Percentiles rank a stretch among this genome's conserved stretches.
Conservation (phyloP, 2,329 filamentous ascomycete genomes). For the Aspergillus melleus region DNA sequence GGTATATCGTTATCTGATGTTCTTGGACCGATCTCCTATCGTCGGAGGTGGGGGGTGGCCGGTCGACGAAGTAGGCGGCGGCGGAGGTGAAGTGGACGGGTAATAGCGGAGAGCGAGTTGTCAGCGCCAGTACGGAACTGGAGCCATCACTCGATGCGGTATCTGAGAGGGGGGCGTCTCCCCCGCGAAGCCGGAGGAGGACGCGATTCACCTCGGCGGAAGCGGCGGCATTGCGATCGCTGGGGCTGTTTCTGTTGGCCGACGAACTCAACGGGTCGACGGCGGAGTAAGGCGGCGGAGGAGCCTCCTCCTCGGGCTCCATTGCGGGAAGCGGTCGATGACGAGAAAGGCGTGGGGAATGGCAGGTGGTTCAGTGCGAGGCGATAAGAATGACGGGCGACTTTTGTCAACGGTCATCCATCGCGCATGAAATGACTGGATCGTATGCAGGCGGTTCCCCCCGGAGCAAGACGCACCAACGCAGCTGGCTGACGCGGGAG, state of each 20-base stretch:
- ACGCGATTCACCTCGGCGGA: slow-evolving; percentile 12
- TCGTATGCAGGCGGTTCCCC: slow-evolving; percentile 1
- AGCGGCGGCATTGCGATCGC: slow-evolving; percentile 16
- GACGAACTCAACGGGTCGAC: slow-evolving; percentile 37
- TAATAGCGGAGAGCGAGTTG: slow-evolving; percentile 14
- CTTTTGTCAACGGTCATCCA: slow-evolving; percentile 16
- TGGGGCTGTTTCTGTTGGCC: slow-evolving; percentile 5
- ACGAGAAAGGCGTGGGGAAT: neutral
- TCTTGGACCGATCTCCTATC: slow-evolving; percentile 28
- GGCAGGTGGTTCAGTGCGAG: neutral
- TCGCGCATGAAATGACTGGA: slow-evolving; percentile 13
- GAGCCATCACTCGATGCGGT: slow-evolving; percentile 18
- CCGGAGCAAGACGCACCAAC: slow-evolving; percentile 5
- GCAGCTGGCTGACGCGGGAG: slow-evolving; percentile 12
- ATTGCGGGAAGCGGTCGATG: slow-evolving; percentile 20
- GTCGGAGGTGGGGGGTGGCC: slow-evolving; percentile 28
- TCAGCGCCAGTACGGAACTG: slow-evolving; percentile 11
- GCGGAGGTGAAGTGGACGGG: slow-evolving; percentile 38
- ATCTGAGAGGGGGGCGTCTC: slow-evolving; percentile 18
- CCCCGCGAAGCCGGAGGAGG: slow-evolving; percentile 21
- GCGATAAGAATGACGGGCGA: slow-evolving; percentile 1
- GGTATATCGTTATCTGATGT: slow-evolving; percentile 43
- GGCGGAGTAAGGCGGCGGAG: slow-evolving; percentile 44
- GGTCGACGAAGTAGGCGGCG: slow-evolving; percentile 40
- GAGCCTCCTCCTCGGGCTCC: slow-evolving; percentile 42